A percentile compares a stretch with the other conserved stretches of the same genome.
Evolutionary conservation across 306 rosid genomes (phyloP).

Genomic region (Quercus cerris): DNA sequence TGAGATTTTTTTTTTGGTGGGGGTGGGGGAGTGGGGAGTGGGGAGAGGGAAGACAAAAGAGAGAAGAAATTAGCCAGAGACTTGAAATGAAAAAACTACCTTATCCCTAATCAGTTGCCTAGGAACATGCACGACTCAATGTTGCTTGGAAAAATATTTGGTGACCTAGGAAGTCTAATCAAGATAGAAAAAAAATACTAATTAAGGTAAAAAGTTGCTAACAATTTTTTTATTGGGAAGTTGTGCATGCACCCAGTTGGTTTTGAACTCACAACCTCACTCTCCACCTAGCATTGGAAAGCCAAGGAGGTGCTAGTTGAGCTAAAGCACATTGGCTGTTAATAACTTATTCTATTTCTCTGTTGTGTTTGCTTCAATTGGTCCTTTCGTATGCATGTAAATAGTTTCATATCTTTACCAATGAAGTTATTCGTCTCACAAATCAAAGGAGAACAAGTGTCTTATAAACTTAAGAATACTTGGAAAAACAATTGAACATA

Average conservation of each 20-base stretch:
- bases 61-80: background rate
- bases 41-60: background rate
- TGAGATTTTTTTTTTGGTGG: background rate
- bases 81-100: background rate
- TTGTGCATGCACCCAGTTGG: no score
- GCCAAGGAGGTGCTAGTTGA: no score
- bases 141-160: background rate
- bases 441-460: background rate
- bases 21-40: background rate
- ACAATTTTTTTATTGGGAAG: no score
- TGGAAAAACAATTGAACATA: conserved; percentile 37
- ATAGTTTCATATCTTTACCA: background rate
- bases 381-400: background rate
- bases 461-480: background rate
- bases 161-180: background rate
- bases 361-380: background rate
- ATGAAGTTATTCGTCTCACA: background rate
- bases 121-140: background rate
- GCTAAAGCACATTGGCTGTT: no score
- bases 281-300: no score
- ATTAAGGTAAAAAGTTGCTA: no score
- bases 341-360: background rate
- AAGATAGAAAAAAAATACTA: background rate
- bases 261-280: no score
- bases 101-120: background rate